phyloP scores from a whole-genome alignment of 2,329 filamentous ascomycete genomes.

The Graphilbum sp. region DNA sequence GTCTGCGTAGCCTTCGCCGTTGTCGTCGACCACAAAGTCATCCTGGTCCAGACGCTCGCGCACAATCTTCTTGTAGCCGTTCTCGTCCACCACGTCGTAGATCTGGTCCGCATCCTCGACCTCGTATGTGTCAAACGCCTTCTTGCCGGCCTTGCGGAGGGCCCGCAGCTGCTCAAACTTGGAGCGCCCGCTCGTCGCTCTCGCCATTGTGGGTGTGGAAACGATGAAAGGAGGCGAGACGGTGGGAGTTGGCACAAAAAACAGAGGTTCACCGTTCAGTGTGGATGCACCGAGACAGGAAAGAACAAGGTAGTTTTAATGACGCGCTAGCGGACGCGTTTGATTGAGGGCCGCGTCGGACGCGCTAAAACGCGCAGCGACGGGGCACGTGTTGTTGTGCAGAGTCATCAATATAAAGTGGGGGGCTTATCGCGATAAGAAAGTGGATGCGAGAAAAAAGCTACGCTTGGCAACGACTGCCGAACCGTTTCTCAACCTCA shows the following conservation, averaged over 20 bases:
- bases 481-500: no score
- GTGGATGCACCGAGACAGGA: not conserved
- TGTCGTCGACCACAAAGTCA: constrained; percentile 97
- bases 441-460: not conserved
- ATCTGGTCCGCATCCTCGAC: constrained; percentile 69
- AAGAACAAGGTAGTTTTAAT: not conserved
- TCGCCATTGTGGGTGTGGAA: constrained; percentile 17
- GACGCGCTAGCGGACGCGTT: not conserved
- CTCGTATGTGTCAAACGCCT: constrained; percentile 73
- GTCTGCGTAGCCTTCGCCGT: constrained; percentile 91
- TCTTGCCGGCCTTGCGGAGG: constrained; percentile 78
- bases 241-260: no score
- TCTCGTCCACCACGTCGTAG: constrained; percentile 94
- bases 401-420: no score
- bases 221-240: not conserved
- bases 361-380: no score
- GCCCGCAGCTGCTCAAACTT: constrained; percentile 66
- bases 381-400: no score
- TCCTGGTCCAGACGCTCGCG: constrained; percentile 78
- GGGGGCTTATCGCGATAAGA: constrained; percentile 5
- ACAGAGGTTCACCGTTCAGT: no score
- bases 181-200: constrained; percentile 24
- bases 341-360: no score
- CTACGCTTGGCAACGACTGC: not conserved
- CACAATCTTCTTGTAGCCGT: constrained; percentile 92